These are phyloP conservation scores for Starmerella riodocensis DNA, from an alignment of 805 yeast genomes.

Conservation along the genomic window DNA sequence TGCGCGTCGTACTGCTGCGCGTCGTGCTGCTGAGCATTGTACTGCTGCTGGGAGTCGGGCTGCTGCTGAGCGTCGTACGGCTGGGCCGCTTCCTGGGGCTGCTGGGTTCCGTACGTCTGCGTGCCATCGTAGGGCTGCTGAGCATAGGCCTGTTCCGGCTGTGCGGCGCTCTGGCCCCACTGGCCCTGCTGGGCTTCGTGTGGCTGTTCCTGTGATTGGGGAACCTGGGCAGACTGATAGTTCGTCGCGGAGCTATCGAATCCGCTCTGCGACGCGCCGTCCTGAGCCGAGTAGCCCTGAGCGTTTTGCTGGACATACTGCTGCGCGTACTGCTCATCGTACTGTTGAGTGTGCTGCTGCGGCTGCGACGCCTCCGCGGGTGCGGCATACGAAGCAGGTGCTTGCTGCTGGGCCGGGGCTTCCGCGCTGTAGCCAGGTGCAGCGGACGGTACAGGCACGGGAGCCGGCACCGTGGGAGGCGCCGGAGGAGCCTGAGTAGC, in stretches of 20 bases:
- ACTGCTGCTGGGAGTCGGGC: not conserved
- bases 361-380: too few species aligned
- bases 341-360: too few species aligned
- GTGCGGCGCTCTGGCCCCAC: too few species aligned
- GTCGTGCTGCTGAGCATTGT: not conserved
- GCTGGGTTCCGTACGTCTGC: too few species aligned
- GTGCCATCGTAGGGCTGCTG: not conserved
- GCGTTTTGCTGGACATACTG: too few species aligned
- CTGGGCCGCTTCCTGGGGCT: not conserved
- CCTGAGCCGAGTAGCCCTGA: too few species aligned
- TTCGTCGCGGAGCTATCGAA: not conserved
- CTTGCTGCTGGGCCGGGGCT: too few species aligned
- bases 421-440: not conserved
- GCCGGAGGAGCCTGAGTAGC: not conserved
- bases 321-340: too few species aligned
- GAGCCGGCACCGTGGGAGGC: constrained; percentile 25
- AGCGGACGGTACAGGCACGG: constrained; percentile 5
- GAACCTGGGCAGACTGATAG: not conserved
- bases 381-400: too few species aligned
- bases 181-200: not conserved
- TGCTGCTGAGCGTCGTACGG: not conserved
- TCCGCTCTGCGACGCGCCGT: too few species aligned
- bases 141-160: not conserved
- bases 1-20: constrained; percentile 3
- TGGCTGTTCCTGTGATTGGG: not conserved